A percentile compares a stretch with the other conserved stretches of the same genome.
Conservation (phyloP, 129 eudicot species). For the carrot (Daucus carota) region DH1_v3.0 NC_030383.2:56624501-56625000, state of each 20-base stretch:
- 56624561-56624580: neutral
- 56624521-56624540: neutral
- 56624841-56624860: neutral
- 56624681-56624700: slow-evolving; percentile 98
- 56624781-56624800: slow-evolving; percentile 1
- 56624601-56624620: neutral
- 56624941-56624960: neutral
- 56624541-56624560: neutral
- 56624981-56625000: neutral
- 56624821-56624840: slow-evolving; percentile 4
- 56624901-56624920: neutral
- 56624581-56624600: neutral
- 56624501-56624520: neutral
- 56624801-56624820: slow-evolving; percentile 1
- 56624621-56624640: neutral
- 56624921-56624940: neutral
- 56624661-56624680: slow-evolving; percentile 81
- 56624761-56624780: neutral
- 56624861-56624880: neutral
- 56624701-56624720: slow-evolving; percentile 93
- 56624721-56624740: slow-evolving; percentile 74
- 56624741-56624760: neutral
- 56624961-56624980: neutral
- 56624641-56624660: neutral
- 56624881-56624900: neutral